A percentile compares a stretch with the other conserved stretches of the same genome.
These are phyloP conservation scores for Pythium aphanidermatum DNA, from an alignment of 352 stramenopile species.

Conservation along the genomic window DNA sequence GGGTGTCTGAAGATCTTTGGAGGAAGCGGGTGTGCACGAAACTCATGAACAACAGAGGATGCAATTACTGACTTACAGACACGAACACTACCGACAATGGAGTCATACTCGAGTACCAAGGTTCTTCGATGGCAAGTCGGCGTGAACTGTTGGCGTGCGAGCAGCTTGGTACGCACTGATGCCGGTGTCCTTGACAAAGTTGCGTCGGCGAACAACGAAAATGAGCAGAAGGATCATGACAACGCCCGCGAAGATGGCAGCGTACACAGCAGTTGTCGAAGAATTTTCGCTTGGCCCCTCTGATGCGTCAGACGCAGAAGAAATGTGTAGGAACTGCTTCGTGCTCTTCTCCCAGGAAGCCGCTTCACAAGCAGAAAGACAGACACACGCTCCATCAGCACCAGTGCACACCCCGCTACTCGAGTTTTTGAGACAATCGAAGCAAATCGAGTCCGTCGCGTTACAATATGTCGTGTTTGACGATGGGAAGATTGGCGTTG, in stretches of 20 bases:
- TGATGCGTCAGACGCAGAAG: not conserved
- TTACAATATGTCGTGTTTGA: constrained; percentile 48
- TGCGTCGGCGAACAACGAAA: not conserved
- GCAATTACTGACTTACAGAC: no score
- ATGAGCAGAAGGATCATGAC: not conserved
- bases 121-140: not conserved
- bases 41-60: not conserved
- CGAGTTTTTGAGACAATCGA: constrained; percentile 19
- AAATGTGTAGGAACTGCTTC: constrained; percentile 21
- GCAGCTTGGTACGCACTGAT: constrained; percentile 1
- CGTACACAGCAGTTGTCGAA: not conserved
- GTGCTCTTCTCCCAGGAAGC: constrained; percentile 27
- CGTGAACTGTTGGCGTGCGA: not conserved
- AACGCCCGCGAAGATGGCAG: not conserved
- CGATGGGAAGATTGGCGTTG: constrained; percentile 31
- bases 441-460: constrained; percentile 26
- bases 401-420: constrained; percentile 26
- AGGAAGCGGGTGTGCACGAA: constrained; percentile 13
- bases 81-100: not conserved
- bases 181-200: not conserved
- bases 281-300: not conserved
- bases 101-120: not conserved
- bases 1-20: constrained; percentile 18
- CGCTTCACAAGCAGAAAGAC: constrained; percentile 38
- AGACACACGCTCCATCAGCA: constrained; percentile 28